A percentile compares a stretch with the other conserved stretches of the same genome.
Conservation (phyloP, 768 basidiomycete species). For the Suillus paluster region DNA sequence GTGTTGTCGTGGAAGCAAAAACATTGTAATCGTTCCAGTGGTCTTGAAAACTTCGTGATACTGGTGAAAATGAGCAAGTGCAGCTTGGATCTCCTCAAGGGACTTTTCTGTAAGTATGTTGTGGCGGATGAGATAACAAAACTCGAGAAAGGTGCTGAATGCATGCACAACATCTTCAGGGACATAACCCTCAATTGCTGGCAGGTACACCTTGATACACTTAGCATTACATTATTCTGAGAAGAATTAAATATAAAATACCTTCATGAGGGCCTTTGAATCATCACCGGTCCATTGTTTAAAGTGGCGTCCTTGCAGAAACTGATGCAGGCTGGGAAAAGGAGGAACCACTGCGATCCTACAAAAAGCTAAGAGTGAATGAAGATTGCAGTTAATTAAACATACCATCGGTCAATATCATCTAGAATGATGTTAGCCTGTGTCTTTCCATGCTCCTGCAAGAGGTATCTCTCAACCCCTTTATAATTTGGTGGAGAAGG, state of each 20-base stretch:
- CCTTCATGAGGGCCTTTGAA: too few species aligned
- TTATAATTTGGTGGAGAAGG: conserved; percentile 9
- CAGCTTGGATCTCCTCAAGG: conserved; percentile 22
- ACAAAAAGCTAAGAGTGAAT: neutral
- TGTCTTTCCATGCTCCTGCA: conserved; percentile 17
- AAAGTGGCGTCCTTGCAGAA: conserved; percentile 14
- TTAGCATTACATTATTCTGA: neutral
- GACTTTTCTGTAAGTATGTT: conserved; percentile 21
- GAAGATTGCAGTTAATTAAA: neutral
- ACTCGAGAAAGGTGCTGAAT: conserved; percentile 32
- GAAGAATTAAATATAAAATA: neutral
- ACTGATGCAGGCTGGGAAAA: conserved; percentile 24
- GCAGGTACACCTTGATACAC: conserved; percentile 5
- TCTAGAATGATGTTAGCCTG: conserved; percentile 32
- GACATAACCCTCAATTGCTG: conserved; percentile 12
- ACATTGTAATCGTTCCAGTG: conserved; percentile 19
- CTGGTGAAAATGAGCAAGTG: conserved; percentile 24
- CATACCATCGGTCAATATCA: conserved; percentile 40
- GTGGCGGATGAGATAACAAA: conserved; percentile 33
- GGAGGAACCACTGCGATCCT: conserved; percentile 21
- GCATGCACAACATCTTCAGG: conserved; percentile 7
- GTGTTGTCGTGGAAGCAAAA: conserved; percentile 36
- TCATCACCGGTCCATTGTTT: too few species aligned
- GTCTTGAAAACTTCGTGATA: conserved; percentile 21
- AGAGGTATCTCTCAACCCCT: conserved; percentile 41